Evolutionary conservation across 2,329 filamentous ascomycete species (phyloP).

Genomic region (Aspergillus eucalypticola): DNA sequence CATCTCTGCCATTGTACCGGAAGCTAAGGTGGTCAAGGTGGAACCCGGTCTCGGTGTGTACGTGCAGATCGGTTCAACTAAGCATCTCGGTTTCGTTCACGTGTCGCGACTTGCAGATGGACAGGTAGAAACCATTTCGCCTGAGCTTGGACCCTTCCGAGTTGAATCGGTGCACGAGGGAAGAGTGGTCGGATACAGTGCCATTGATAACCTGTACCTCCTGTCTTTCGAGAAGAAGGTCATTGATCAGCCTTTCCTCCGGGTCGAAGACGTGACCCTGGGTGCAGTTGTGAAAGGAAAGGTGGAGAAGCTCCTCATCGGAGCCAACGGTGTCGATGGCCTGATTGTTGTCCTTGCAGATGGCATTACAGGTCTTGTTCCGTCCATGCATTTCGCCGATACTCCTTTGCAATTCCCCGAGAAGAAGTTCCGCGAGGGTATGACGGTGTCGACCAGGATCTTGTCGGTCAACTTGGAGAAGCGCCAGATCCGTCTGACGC

Average conservation of each 20-base stretch:
- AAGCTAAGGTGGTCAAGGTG: conserved; percentile 77
- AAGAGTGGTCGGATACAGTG: conserved; percentile 82
- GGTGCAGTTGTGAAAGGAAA: conserved; percentile 79
- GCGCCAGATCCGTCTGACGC: conserved; percentile 77
- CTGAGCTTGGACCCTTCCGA: conserved; percentile 75
- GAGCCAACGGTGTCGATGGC: conserved; percentile 74
- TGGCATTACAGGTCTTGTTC: conserved; percentile 83
- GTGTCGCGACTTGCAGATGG: conserved; percentile 90
- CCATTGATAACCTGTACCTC: conserved; percentile 81
- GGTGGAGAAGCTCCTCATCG: conserved; percentile 80
- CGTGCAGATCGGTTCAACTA: conserved; percentile 66
- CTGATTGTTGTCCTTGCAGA: conserved; percentile 82
- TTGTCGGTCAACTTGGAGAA: conserved; percentile 75
- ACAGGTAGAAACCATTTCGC: conserved; percentile 80
- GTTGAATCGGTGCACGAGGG: conserved; percentile 75
- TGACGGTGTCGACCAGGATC: conserved; percentile 80
- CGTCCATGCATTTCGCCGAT: conserved; percentile 86
- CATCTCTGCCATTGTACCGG: conserved; percentile 70
- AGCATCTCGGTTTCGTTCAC: conserved; percentile 82
- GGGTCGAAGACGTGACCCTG: conserved; percentile 84
- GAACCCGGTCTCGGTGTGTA: conserved; percentile 81
- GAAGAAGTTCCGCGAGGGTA: conserved; percentile 89
- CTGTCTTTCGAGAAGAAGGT: conserved; percentile 80
- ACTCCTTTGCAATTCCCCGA: conserved; percentile 86
- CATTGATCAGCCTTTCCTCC: conserved; percentile 82